Percentiles rank a stretch among this genome's conserved stretches.
These are phyloP conservation scores for Xerocomellus amylosporus DNA, from an alignment of 768 basidiomycete genomes.

Conservation along the genomic window DNA sequence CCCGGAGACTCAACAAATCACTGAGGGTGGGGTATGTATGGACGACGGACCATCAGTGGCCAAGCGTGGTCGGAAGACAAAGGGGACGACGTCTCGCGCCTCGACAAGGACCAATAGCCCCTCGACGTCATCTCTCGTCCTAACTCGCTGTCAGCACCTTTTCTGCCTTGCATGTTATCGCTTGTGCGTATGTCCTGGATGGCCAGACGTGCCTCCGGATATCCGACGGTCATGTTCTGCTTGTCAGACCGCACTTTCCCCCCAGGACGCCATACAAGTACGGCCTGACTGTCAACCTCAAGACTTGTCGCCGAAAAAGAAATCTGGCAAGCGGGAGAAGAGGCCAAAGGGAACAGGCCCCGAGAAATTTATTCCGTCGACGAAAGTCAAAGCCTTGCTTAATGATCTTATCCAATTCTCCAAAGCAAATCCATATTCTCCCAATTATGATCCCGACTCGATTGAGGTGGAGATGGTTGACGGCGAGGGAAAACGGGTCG, in stretches of 20 bases:
- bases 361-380: conserved; percentile 71
- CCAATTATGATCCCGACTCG: conserved; percentile 77
- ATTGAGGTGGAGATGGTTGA: conserved; percentile 79
- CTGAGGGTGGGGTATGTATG: conserved; percentile 41
- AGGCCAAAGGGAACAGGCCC: conserved; percentile 49
- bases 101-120: conserved; percentile 78
- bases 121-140: conserved; percentile 55
- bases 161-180: conserved; percentile 89
- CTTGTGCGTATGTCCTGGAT: conserved; percentile 70
- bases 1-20: conserved; percentile 39
- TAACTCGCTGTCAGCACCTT: conserved; percentile 93
- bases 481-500: conserved; percentile 62
- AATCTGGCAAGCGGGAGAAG: conserved; percentile 63
- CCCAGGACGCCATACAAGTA: conserved; percentile 81
- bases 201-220: conserved; percentile 67
- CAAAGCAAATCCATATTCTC: conserved; percentile 77
- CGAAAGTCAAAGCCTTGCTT: conserved; percentile 84
- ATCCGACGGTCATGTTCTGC: conserved; percentile 66
- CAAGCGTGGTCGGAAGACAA: conserved; percentile 54
- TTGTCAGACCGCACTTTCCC: conserved; percentile 67
- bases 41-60: conserved; percentile 52
- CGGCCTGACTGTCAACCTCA: conserved; percentile 52
- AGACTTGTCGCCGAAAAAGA: conserved; percentile 54
- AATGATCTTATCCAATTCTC: conserved; percentile 80
- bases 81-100: conserved; percentile 56